Evolutionary conservation across 1,284 basidiomycete species (phyloP).

Genomic region (Moesziomyces aphidis): DNA sequence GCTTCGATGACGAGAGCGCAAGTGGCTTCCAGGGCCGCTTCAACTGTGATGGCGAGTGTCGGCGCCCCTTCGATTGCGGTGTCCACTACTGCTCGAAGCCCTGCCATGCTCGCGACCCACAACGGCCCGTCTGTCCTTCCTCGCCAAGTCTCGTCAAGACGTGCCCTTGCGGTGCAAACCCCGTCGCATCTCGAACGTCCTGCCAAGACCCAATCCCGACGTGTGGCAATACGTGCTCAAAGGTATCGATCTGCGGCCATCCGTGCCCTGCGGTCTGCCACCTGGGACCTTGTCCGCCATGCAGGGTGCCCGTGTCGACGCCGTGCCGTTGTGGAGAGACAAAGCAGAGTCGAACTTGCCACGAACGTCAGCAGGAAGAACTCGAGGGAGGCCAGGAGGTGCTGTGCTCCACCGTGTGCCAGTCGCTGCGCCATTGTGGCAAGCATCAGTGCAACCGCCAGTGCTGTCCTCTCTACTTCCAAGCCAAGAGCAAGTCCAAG

Average conservation of each 20-base stretch:
- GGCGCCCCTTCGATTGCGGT: conserved; percentile 57
- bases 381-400: conserved; percentile 52
- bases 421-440: conserved; percentile 60
- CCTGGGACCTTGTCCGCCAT: conserved; percentile 61
- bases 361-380: conserved; percentile 47
- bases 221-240: conserved; percentile 54
- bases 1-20: conserved; percentile 26
- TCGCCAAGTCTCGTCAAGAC: conserved; percentile 53
- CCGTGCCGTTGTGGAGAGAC: conserved; percentile 66
- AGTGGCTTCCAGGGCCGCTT: conserved; percentile 46
- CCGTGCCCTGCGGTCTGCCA: conserved; percentile 56
- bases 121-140: conserved; percentile 49
- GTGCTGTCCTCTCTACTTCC: conserved; percentile 64
- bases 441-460: conserved; percentile 57
- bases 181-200: conserved; percentile 32
- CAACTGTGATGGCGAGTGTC: conserved; percentile 52
- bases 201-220: conserved; percentile 63
- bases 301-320: conserved; percentile 51
- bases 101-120: conserved; percentile 53
- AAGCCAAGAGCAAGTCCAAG: conserved; percentile 55
- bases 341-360: conserved; percentile 53
- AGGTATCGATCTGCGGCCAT: conserved; percentile 57
- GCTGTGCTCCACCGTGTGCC: conserved; percentile 56
- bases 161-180: conserved; percentile 61
- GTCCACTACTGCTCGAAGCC: conserved; percentile 53